Conservation (phyloP, 1,139 yeast species). For the Blastobotrys malaysiensis region DNA sequence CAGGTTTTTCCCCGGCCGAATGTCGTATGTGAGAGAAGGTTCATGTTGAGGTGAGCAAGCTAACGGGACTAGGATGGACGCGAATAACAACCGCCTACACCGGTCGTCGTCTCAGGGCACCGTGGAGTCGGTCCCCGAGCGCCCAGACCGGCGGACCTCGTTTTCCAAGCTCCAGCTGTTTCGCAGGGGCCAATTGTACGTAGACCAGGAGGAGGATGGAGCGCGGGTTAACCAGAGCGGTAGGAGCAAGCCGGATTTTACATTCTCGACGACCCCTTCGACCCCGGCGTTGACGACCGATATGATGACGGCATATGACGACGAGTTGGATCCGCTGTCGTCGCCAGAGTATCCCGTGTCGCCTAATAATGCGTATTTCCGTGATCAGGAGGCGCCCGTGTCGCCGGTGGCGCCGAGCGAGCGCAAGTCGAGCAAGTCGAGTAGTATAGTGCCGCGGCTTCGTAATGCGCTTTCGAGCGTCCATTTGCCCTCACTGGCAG, state of each 20-base stretch:
- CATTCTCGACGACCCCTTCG: background rate
- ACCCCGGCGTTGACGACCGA: slow-evolving; percentile 8
- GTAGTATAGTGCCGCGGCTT: slow-evolving; percentile 16
- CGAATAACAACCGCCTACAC: background rate
- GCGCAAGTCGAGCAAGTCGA: slow-evolving; percentile 7
- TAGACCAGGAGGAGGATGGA: background rate
- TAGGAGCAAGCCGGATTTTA: background rate
- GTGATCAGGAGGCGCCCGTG: background rate
- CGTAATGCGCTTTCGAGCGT: slow-evolving; percentile 22
- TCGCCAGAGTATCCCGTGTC: slow-evolving; percentile 3
- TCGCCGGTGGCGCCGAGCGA: background rate
- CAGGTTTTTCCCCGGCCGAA: background rate
- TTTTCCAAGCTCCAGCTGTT: background rate
- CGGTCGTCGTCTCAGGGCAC: background rate
- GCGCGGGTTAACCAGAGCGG: background rate
- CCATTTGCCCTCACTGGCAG: slow-evolving; percentile 15
- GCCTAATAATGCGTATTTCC: slow-evolving; percentile 2
- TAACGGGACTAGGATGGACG: background rate
- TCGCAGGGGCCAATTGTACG: background rate
- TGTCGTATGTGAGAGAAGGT: background rate
- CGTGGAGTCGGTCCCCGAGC: background rate
- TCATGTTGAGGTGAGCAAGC: background rate
- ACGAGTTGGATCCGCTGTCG: background rate
- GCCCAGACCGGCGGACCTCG: background rate
- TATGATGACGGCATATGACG: slow-evolving; percentile 10